Evolutionary conservation across 176 grass and related monocot genomes (phyloP).

Genomic region (barley (Hordeum vulgare)): DNA sequence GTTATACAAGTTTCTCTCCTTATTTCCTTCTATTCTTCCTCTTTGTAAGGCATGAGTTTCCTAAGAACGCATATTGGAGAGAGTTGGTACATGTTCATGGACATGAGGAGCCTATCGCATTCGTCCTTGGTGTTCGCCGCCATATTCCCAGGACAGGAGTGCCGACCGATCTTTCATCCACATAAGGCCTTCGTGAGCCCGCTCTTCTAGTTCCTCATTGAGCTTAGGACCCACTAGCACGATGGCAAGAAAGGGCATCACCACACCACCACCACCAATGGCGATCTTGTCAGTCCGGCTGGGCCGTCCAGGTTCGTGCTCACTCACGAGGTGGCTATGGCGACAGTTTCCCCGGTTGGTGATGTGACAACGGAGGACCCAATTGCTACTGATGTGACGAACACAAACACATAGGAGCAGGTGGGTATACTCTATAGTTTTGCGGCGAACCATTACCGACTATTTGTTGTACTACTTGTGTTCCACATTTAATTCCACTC

Average conservation of each 20-base stretch:
- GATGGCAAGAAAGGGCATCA: constrained; percentile 18
- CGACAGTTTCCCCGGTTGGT: neutral
- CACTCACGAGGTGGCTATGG: neutral
- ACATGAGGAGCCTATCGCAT: constrained; percentile 55
- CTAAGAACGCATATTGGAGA: constrained; percentile 87
- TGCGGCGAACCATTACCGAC: neutral
- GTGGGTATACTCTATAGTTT: neutral
- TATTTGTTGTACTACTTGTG: no score
- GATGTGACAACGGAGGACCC: constrained; percentile 3
- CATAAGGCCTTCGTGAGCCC: constrained; percentile 19
- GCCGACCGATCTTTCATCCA: constrained; percentile 36
- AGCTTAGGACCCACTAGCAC: constrained; percentile 7
- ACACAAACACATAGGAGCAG: constrained; percentile 14
- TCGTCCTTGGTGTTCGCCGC: constrained; percentile 40
- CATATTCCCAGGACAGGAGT: constrained; percentile 52
- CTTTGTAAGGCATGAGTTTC: constrained; percentile 74
- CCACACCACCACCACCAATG: neutral
- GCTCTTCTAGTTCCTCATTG: neutral
- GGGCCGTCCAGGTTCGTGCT: constrained; percentile 40
- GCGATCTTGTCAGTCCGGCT: constrained; percentile 32
- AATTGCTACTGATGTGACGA: neutral
- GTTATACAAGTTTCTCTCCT: neutral
- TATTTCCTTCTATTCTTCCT: constrained; percentile 11
- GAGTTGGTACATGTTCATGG: constrained; percentile 85
- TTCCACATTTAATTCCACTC: neutral